Evolutionary conservation across 306 rosid species (phyloP).

Genomic region (Citrullus amarus): DNA sequence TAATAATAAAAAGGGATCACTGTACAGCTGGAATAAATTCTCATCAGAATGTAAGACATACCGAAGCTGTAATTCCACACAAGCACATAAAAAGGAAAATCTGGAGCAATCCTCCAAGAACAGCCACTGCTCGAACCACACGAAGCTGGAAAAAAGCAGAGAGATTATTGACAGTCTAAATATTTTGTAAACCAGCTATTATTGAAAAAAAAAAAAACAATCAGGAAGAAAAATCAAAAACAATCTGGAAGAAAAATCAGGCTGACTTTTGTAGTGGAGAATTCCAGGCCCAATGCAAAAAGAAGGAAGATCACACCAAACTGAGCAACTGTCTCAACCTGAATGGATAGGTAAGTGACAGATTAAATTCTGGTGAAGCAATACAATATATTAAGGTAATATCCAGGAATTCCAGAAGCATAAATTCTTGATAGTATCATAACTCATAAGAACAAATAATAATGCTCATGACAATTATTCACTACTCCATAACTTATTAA

Average conservation of each 20-base stretch:
- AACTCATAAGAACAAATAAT: background rate
- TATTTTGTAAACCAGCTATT: background rate
- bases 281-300: conserved; percentile 90
- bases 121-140: conserved; percentile 86
- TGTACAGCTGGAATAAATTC: background rate
- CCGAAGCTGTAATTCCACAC: conserved; percentile 82
- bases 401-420: background rate
- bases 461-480: background rate
- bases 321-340: conserved; percentile 99
- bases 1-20: background rate
- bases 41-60: conserved; percentile 30
- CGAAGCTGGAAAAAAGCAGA: conserved; percentile 38
- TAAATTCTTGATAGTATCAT: background rate
- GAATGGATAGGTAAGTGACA: conserved; percentile 7
- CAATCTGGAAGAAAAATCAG: background rate
- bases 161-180: background rate
- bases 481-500: background rate
- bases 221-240: background rate
- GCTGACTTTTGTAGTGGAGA: conserved; percentile 69
- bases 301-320: conserved; percentile 97
- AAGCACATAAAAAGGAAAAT: conserved; percentile 83
- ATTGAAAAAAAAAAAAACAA: background rate
- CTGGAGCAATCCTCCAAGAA: conserved; percentile 93
- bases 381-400: background rate
- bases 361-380: background rate